Conservation (phyloP, 2,329 filamentous ascomycete species). For the Westerdykella sp. region DNA sequence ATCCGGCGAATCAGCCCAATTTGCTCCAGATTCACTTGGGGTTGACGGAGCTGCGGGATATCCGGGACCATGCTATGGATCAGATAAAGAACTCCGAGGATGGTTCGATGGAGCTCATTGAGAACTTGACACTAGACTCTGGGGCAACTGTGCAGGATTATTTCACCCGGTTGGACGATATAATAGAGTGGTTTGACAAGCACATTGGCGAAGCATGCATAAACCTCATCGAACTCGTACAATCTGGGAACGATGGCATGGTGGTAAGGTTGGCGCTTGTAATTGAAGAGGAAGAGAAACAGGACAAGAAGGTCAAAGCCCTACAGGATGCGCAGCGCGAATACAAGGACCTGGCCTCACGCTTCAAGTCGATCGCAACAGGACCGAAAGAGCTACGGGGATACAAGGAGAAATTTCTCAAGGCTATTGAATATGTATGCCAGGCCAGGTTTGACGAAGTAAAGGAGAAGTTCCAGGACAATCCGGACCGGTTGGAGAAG, state of each 20-base stretch:
- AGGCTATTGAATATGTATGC: slow-evolving; percentile 68
- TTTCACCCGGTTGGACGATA: slow-evolving; percentile 77
- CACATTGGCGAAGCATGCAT: slow-evolving; percentile 84
- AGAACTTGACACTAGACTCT: slow-evolving; percentile 56
- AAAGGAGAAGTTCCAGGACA: slow-evolving; percentile 70
- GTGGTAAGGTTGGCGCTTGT: slow-evolving; percentile 88
- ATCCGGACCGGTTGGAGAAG: slow-evolving; percentile 79
- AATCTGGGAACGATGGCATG: slow-evolving; percentile 78
- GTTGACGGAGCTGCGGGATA: slow-evolving; percentile 84
- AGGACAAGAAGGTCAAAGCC: slow-evolving; percentile 83
- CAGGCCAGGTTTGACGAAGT: slow-evolving; percentile 67
- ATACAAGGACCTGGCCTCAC: slow-evolving; percentile 85
- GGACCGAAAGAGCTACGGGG: slow-evolving; percentile 87
- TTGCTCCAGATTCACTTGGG: slow-evolving; percentile 85
- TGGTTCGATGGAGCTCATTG: slow-evolving; percentile 92
- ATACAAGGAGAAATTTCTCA: slow-evolving; percentile 93
- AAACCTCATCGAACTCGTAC: slow-evolving; percentile 81
- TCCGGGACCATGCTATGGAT: slow-evolving; percentile 92
- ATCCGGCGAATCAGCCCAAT: slow-evolving; percentile 87
- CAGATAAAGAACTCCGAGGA: slow-evolving; percentile 80
- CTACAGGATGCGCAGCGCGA: slow-evolving; percentile 92
- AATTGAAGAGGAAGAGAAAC: slow-evolving; percentile 94
- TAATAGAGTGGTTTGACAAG: slow-evolving; percentile 92
- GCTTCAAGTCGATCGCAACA: slow-evolving; percentile 92
- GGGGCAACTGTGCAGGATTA: slow-evolving; percentile 77